Base-by-base conservation (phyloP, 116 monocot genomes). In the Iris pallida region DNA sequence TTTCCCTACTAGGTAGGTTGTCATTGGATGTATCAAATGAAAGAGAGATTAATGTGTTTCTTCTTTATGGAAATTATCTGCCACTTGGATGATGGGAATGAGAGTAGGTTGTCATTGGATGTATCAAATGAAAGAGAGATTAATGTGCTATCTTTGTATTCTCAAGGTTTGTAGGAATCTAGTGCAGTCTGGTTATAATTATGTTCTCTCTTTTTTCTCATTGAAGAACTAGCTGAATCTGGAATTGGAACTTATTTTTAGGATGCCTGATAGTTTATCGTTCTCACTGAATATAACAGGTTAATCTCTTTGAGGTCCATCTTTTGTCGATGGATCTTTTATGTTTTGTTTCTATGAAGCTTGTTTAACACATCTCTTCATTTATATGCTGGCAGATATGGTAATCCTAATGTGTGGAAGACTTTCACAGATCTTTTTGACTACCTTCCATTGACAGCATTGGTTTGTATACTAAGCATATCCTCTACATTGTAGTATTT, bases 351-450 rank as follows among this genome's bases (percentile, higher is more conserved):
- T 67, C 7, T 16, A 53, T 54, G 42, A 17, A 41, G 42, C 14
- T 1, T 45, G 63, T 30, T 56, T 57, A 9, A 63, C 14, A 69
- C 41, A 47, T 61, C 15, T 53, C n/a, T 64, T 73, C 49, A 12
- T n/a, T 12, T 51, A 52, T 16, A 47, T 69, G 2, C 16, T 77
- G 53, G 74, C 81, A 95, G 95, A 63, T 95, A 95, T 79, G 95
- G 95, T 10, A 95, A 88, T 84, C 88, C 95, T 46, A 95, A 86
- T 78, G 95, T 95, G 6, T 95, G 95, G 95, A 95, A 95, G 78
- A 88, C 70, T 9, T 95, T 91, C 75, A 95, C 95, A 63, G 96
- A 97, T 80, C 92, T 97, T 45, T 97, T 97, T 79, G 96, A 97
- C 72, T 95, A 95, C 80, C 84, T 95, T 56, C 94, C 94, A 61